A percentile compares a stretch with the other conserved stretches of the same genome.
phyloP scores from a whole-genome alignment of 2,329 filamentous ascomycete genomes.

The Colletotrichum sp. region DNA sequence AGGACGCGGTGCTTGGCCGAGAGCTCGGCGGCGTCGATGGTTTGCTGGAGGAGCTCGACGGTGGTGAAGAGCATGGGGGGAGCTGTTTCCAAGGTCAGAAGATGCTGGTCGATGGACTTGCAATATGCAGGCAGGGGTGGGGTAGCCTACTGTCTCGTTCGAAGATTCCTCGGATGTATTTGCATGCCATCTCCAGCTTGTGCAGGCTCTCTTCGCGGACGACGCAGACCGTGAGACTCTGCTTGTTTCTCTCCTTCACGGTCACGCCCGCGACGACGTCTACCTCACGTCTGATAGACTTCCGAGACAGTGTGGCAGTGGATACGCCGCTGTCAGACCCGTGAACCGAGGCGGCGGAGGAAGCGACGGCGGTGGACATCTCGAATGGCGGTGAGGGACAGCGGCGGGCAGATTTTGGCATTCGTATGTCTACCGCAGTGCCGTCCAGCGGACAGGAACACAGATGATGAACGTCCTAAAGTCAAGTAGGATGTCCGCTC shows the following conservation, averaged over 20 bases:
- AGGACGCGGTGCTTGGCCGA: not conserved
- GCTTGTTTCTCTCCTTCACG: not conserved
- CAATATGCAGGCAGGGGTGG: not conserved
- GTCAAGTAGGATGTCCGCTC: not conserved
- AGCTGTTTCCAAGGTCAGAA: not conserved
- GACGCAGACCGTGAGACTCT: not conserved
- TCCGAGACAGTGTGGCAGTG: not conserved
- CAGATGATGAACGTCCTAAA: fast-evolving
- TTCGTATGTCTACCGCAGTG: fast-evolving
- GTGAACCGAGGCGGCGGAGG: not conserved
- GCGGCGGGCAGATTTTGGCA: not conserved
- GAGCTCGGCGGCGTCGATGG: not conserved
- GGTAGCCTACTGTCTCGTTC: not conserved
- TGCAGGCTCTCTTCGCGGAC: not conserved
- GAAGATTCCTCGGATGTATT: not conserved
- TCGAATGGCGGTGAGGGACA: not conserved
- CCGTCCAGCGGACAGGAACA: not conserved
- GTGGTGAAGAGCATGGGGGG: not conserved
- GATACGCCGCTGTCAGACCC: not conserved
- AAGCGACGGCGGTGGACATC: not conserved
- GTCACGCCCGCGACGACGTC: not conserved
- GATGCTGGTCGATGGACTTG: not conserved
- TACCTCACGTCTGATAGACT: not conserved
- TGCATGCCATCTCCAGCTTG: not conserved
- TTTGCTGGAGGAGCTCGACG: not conserved